Evolutionary conservation across 371 early-diverging fungal species (phyloP), one percentile per base, ranked within the genome.

Genomic region (Mortierella sp.): DNA sequence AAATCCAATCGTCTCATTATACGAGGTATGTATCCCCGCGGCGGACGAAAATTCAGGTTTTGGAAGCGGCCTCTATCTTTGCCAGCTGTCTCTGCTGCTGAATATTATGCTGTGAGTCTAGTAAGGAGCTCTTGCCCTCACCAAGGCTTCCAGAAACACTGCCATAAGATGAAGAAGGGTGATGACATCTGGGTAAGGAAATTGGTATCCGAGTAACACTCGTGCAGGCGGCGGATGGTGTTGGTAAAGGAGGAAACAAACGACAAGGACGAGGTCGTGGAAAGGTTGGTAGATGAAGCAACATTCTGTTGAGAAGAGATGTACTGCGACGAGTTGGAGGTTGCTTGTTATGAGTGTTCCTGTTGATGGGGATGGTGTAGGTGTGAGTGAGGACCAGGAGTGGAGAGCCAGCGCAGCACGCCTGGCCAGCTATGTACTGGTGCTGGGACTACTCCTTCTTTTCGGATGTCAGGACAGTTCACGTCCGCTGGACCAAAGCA

Each of bases 191-290:
- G 6, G 79, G 83, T 21, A 84, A 21, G 0, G 80, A 48, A 5
- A 26, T 28, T 0, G 84, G 81, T 78, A 84, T 78, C 34, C 84
- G 74, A 2, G 79, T 78, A n/a, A 73, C 52, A 10, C 74, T 76
- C 14, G 79, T 70, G 2, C 79, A 78, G 9, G 78, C 48, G 4
- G 68, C 76, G 14, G 76, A 60, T 10, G 75, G 81, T 6, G 81
- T 73, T 28, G 79, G 86, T 1, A 82, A 14, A 73, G 45, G 9
- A 82, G 82, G 52, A 78, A 86, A 47, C 79, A 79, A 0, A 78
- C 80, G 3, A 86, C 80, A 4, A 86, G 65, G 50, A 86, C 65
- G n/a, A 86, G 63, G 55, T 86, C 82, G 47, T 79, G 72, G 21
- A 38, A 50, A n/a, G 80, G 73, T 16, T 72, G 54, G 65, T 80